Conservation (phyloP, 352 stramenopile species). For the Thraustotheca clavata region DNA sequence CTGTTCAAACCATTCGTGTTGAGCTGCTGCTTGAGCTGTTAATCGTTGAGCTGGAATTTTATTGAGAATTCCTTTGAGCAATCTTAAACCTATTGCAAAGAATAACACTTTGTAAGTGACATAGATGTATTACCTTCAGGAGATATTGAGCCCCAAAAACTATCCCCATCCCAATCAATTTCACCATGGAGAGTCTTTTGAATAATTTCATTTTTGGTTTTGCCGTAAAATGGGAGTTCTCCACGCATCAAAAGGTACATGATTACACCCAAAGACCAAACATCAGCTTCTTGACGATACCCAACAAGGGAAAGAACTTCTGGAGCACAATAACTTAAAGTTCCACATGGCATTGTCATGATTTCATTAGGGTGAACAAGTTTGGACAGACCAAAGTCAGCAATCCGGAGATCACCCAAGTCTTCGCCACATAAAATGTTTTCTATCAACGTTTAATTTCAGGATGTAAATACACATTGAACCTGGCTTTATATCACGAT, state of each 20-base stretch:
- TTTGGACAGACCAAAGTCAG: conserved; percentile 91
- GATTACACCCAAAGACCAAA: conserved; percentile 91
- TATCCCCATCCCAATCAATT: conserved; percentile 66
- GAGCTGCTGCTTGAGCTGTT: conserved; percentile 67
- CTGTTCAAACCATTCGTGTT: conserved; percentile 71
- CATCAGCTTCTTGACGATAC: conserved; percentile 86
- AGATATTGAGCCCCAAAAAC: conserved; percentile 48
- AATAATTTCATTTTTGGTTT: conserved; percentile 88
- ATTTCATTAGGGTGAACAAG: conserved; percentile 87
- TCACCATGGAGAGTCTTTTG: conserved; percentile 85
- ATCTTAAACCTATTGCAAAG: conserved; percentile 32
- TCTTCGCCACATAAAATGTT: conserved; percentile 85
- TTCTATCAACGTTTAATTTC: conserved; percentile 26
- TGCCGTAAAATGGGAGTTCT: conserved; percentile 86
- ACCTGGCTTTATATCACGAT: conserved; percentile 80
- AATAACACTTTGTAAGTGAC: neutral
- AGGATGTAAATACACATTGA: neutral
- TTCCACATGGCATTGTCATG: conserved; percentile 91
- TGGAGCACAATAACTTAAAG: conserved; percentile 90
- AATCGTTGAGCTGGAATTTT: conserved; percentile 75
- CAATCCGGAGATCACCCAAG: conserved; percentile 84
- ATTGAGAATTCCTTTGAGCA: conserved; percentile 74
- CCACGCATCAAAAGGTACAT: conserved; percentile 87
- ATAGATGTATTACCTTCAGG: conserved; percentile 18
- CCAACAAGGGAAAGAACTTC: conserved; percentile 85